phyloP scores from a whole-genome alignment of 805 yeast genomes.

The Lachancea nothofagi region DNA sequence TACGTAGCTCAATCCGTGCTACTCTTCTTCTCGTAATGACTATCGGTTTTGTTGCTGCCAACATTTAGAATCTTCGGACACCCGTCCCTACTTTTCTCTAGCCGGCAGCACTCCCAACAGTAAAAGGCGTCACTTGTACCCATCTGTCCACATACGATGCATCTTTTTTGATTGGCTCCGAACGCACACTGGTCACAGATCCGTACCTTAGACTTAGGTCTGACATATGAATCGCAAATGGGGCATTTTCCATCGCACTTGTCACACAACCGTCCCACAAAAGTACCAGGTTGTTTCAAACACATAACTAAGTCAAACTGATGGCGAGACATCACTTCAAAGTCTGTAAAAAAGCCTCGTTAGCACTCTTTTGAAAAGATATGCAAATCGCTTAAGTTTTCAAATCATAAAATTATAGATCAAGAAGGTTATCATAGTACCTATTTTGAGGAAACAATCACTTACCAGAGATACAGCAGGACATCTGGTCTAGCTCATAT shows the following conservation, averaged over 20 bases:
- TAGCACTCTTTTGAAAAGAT: too few relatives aligned
- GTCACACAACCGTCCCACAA: conserved; percentile 65
- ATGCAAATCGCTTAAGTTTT: too few relatives aligned
- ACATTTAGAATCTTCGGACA: conserved; percentile 81
- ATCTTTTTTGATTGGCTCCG: conserved; percentile 56
- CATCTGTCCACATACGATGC: conserved; percentile 67
- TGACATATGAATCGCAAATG: conserved; percentile 77
- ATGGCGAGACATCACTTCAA: conserved; percentile 68
- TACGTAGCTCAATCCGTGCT: neutral
- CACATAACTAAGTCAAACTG: conserved; percentile 82
- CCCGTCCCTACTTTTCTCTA: conserved; percentile 84
- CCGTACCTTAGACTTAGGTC: conserved; percentile 59
- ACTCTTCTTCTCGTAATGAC: conserved; percentile 43
- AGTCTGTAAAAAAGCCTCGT: neutral
- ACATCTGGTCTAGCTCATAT: neutral
- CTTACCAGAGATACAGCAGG: too few relatives aligned
- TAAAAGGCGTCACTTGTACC: conserved; percentile 72
- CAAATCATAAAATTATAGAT: neutral
- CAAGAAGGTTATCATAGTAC: too few relatives aligned
- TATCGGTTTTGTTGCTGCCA: conserved; percentile 70
- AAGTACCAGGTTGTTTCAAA: conserved; percentile 75
- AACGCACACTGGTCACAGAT: conserved; percentile 83
- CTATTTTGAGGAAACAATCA: neutral
- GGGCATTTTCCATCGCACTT: conserved; percentile 93
- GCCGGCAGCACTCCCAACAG: conserved; percentile 75